A percentile compares a stretch with the other conserved stretches of the same genome.
Evolutionary conservation across 768 basidiomycete genomes (phyloP).

Genomic region (Boletus edulis): DNA sequence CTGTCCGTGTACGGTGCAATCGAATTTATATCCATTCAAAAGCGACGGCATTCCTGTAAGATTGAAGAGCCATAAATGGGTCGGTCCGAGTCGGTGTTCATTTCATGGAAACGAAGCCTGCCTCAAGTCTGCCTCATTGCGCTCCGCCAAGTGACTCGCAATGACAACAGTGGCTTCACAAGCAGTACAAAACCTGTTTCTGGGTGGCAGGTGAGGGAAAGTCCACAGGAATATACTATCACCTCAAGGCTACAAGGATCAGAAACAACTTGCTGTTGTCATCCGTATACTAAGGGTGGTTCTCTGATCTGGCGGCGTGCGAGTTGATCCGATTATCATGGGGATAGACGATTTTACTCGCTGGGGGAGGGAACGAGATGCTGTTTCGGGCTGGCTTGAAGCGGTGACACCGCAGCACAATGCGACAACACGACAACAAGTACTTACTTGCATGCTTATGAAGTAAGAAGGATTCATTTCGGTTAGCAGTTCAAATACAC

Average conservation of each 20-base stretch:
- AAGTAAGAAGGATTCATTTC: too few relatives aligned
- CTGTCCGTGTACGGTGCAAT: not conserved
- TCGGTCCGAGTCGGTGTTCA: not conserved
- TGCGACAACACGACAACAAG: too few relatives aligned
- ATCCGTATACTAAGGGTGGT: not conserved
- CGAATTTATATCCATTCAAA: conserved; percentile 16
- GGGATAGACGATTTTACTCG: not conserved
- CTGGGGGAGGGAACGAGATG: too few relatives aligned
- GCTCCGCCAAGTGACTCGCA: not conserved
- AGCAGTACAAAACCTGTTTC: not conserved
- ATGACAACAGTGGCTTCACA: not conserved
- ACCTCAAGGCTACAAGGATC: not conserved
- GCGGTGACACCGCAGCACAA: too few relatives aligned
- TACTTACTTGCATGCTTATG: too few relatives aligned
- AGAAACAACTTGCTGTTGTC: not conserved
- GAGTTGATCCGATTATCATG: conserved; percentile 11
- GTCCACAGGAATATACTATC: not conserved
- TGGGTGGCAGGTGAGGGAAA: not conserved
- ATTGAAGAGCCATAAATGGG: conserved; percentile 3
- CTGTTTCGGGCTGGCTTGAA: too few relatives aligned
- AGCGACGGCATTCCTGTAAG: not conserved
- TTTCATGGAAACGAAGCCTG: conserved; percentile 5
- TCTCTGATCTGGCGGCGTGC: not conserved
- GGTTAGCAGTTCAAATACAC: too few relatives aligned
- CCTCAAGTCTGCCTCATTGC: not conserved